phyloP scores from a whole-genome alignment of 305 asterid genomes.

The Petunia hybrid region DNA sequence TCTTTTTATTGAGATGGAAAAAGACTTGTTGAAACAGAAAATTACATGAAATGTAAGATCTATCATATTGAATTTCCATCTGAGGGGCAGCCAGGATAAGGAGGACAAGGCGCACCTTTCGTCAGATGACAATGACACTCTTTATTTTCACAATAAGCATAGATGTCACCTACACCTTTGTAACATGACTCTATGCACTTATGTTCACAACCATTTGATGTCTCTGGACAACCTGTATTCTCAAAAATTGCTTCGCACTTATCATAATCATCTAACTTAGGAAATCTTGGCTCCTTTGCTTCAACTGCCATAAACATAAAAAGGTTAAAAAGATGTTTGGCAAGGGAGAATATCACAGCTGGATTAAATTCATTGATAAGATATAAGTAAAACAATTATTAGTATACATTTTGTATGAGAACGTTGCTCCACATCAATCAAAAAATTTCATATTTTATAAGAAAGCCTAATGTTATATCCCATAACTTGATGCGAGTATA shows the following conservation, averaged over 20 bases:
- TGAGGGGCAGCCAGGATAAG: background rate
- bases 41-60: background rate
- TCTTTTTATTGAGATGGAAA: background rate
- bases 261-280: background rate
- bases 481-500: too few relatives aligned
- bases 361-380: too few relatives aligned
- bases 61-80: background rate
- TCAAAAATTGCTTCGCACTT: conserved; percentile 26
- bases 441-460: too few relatives aligned
- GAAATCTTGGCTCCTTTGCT: background rate
- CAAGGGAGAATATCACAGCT: too few relatives aligned
- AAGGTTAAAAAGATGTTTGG: too few relatives aligned
- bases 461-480: too few relatives aligned
- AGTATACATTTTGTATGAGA: too few relatives aligned
- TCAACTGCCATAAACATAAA: background rate
- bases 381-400: too few relatives aligned
- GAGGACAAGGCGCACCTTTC: conserved; percentile 21
- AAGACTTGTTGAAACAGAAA: too few relatives aligned
- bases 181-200: conserved; percentile 12
- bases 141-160: background rate
- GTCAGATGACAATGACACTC: conserved; percentile 21
- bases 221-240: background rate
- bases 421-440: too few relatives aligned
- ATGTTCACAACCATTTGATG: conserved; percentile 20
- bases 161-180: conserved; percentile 8